Base-by-base conservation (phyloP, 1,284 basidiomycete species). In the Boletus nobilissimus region DNA sequence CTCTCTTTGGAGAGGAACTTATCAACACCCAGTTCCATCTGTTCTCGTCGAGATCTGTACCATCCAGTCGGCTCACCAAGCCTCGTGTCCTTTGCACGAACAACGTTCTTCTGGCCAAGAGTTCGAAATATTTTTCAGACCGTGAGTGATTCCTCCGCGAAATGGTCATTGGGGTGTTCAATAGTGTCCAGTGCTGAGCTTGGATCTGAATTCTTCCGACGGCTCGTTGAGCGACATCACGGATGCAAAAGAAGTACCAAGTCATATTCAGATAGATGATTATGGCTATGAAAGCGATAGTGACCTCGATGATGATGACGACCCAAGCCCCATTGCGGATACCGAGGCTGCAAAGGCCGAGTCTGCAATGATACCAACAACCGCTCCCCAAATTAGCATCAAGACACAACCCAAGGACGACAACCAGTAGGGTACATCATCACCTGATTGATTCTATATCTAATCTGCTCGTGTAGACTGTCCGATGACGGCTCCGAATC, bases 231-330 rank as follows among this genome's bases (percentile, higher is more conserved):
- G 70, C 36, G 80, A 84, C 43, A 57, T 85, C 64, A 73, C 72
- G 40, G 74, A 69, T 22, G 72, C 36, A 22, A 70, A 75, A 16
- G 72, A 78, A 19, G 38, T 83, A 36, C 83, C 80, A 1, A 71
- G 34, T 9, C 40, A 65, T 6, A 32, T 48, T 73, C 66, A 19
- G 32, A 54, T 82, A 3, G 72, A 81, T 14, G 80, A 81, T 3
- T 84, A 85, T 76, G 84, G 77, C 19, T 84, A 86, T 69, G 82
- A 14, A 38, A 84, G 83, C 13, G 84, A 84, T 65, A 84, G 85
- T 24, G 83, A 84, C 48, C 82, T 85, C 36, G 84, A 86, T 18
- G 80, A 81, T 5, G 77, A 80, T 6, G 72, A 77, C 2, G 78
- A 72, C 2, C 54, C 72, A 4, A 57, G 63, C 67, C 57, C n/a